These are phyloP conservation scores for Dioscorea alata DNA, from an alignment of 106 monocot species.

Conservation along the genomic window DNA sequence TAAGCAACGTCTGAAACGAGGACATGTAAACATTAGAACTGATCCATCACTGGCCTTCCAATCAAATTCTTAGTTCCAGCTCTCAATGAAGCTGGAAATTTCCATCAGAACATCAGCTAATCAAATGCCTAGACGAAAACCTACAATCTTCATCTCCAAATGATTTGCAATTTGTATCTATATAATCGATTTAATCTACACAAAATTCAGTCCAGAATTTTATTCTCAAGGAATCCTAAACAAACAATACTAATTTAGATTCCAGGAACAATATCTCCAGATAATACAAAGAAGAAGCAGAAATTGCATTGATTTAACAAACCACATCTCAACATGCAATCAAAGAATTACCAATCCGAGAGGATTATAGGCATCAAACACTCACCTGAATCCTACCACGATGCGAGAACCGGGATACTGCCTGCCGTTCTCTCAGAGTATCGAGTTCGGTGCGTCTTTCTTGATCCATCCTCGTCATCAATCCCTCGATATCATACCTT, in stretches of 20 bases:
- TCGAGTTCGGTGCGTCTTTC: conserved; percentile 47
- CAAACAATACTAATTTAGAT: too few relatives aligned
- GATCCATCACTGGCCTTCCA: not conserved
- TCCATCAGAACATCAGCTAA: too few relatives aligned
- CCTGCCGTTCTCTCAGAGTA: conserved; percentile 14
- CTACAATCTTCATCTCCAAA: not conserved
- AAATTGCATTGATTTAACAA: not conserved
- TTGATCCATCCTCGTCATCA: conserved; percentile 32
- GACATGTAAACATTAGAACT: not conserved
- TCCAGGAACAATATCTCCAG: too few relatives aligned
- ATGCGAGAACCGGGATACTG: conserved; percentile 57
- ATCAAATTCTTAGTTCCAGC: too few relatives aligned
- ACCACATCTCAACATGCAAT: not conserved
- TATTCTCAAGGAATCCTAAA: too few relatives aligned
- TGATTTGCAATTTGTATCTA: not conserved
- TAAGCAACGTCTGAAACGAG: conserved; percentile 42
- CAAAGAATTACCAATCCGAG: not conserved
- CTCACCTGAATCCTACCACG: conserved; percentile 74
- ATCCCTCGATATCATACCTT: conserved; percentile 38
- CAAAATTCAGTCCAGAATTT: too few relatives aligned
- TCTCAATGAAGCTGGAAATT: too few relatives aligned
- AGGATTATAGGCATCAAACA: too few relatives aligned
- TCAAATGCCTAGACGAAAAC: too few relatives aligned
- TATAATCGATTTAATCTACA: too few relatives aligned
- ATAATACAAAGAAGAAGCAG: too few relatives aligned